Evolutionary conservation across 495 filamentous ascomycete genomes (phyloP), one percentile per base, ranked within the genome.

Genomic region (Penicillium paradoxum): DNA sequence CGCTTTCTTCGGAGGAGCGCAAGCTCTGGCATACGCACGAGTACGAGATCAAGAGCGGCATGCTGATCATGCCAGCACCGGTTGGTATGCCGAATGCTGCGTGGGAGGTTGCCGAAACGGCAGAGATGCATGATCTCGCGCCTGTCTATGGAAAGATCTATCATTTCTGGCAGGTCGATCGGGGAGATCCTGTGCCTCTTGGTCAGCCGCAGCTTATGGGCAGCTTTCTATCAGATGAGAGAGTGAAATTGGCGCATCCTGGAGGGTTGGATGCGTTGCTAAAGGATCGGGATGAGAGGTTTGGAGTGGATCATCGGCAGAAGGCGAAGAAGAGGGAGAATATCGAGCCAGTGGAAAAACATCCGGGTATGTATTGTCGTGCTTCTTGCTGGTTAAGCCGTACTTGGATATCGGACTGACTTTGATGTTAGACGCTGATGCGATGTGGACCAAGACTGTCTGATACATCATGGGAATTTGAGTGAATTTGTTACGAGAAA

Each of bases 71-170:
- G 90, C 90, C 90, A 0, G 75, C 81, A 7, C 86, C 89, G 0
- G 57, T 67, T 1, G 62, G 56, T 0, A 67, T 88, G 2, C 83
- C 84, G 2, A 68, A 68, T 1, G 56, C 65, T 0, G 77, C 63
- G 0, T 95, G 89, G 90, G 87, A 93, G 50, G 68, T 65, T 14
- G 87, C 87, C 18, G 90, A 95, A 74, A 88, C 76, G 9, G 77
- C 79, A 19, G 88, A 91, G 71, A 92, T 96, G 89, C 74, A 83
- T 57, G 75, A 88, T 53, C 72, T 92, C 7, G 63, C 84, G 2
- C 67, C 75, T 13, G 58, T 92, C 6, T 95, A 95, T 55, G 90
- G 90, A n/a, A 95, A 95, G 68, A 82, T 85, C n/a, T 96, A 85
- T 70, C 90, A 91, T 62, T 72, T 93, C 45, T 96, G 90, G 90